phyloP scores from a whole-genome alignment of 176 grass and related monocot genomes.

The Carex myosuroides region DNA sequence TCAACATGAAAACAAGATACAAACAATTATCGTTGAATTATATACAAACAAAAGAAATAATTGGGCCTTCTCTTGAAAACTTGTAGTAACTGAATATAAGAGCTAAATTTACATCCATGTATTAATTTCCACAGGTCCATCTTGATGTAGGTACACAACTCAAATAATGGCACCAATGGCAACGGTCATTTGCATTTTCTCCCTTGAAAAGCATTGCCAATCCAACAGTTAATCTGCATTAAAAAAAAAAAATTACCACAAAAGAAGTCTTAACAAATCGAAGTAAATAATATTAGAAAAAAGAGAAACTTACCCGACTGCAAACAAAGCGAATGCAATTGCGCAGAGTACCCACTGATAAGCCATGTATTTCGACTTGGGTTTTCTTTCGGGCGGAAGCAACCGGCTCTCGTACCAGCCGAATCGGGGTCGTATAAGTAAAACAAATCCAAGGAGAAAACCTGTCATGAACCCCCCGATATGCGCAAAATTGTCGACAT shows the following conservation, averaged over 20 bases:
- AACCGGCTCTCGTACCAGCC: constrained; percentile 61
- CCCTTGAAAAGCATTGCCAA: constrained; percentile 75
- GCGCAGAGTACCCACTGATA: constrained; percentile 56
- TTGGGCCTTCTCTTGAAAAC: background rate
- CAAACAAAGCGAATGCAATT: constrained; percentile 33
- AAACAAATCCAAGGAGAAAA: constrained; percentile 76
- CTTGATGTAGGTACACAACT: constrained; percentile 79
- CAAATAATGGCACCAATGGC: constrained; percentile 86
- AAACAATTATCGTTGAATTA: background rate
- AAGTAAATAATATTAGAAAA: background rate
- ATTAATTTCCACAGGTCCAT: constrained; percentile 75
- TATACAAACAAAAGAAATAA: constrained; percentile 7
- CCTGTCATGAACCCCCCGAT: constrained; percentile 82
- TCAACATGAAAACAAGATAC: background rate
- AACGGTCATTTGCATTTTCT: constrained; percentile 75
- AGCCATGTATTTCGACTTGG: constrained; percentile 44
- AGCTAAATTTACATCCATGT: background rate
- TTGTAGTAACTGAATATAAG: background rate
- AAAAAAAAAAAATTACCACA: background rate
- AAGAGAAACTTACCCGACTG: constrained; percentile 52
- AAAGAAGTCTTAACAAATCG: background rate
- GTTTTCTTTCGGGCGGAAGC: constrained; percentile 39
- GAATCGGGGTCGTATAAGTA: constrained; percentile 66
- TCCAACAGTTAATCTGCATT: constrained; percentile 45
- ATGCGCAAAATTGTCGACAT: constrained; percentile 89